phyloP scores from a whole-genome alignment of 257 asterid genomes.

The Plectranthus barbatus region DNA sequence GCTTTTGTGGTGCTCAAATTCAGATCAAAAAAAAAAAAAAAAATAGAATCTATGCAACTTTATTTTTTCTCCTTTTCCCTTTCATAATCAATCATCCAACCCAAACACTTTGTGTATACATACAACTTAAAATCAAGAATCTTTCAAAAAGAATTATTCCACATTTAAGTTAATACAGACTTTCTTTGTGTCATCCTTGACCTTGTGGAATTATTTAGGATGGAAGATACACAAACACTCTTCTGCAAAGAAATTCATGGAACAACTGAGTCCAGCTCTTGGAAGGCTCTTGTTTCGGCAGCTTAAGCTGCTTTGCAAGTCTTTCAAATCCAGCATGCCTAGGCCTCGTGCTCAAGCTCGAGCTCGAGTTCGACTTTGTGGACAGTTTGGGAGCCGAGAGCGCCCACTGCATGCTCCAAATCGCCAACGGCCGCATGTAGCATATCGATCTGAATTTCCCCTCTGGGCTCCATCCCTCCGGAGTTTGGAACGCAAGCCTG shows the following conservation, averaged over 20 bases:
- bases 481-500: slow-evolving; percentile 41
- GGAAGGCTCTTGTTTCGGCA: slow-evolving; percentile 35
- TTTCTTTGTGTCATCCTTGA: no score
- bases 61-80: no score
- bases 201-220: no score
- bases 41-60: no score
- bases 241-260: slow-evolving; percentile 35
- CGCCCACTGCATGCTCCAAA: slow-evolving; percentile 57
- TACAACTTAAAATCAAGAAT: no score
- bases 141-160: no score
- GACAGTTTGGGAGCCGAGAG: slow-evolving; percentile 16
- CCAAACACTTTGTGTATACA: no score
- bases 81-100: no score
- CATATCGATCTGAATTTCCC: slow-evolving; percentile 35
- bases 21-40: no score
- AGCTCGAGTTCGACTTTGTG: not conserved
- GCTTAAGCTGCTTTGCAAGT: slow-evolving; percentile 31
- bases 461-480: slow-evolving; percentile 38
- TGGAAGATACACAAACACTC: slow-evolving; percentile 14
- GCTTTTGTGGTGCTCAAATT: no score
- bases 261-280: slow-evolving; percentile 35
- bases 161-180: no score
- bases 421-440: slow-evolving; percentile 44
- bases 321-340: slow-evolving; percentile 26
- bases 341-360: not conserved